These are phyloP conservation scores for Termitomyces sp. DNA, from an alignment of 768 basidiomycete genomes.

Conservation along the genomic window DNA sequence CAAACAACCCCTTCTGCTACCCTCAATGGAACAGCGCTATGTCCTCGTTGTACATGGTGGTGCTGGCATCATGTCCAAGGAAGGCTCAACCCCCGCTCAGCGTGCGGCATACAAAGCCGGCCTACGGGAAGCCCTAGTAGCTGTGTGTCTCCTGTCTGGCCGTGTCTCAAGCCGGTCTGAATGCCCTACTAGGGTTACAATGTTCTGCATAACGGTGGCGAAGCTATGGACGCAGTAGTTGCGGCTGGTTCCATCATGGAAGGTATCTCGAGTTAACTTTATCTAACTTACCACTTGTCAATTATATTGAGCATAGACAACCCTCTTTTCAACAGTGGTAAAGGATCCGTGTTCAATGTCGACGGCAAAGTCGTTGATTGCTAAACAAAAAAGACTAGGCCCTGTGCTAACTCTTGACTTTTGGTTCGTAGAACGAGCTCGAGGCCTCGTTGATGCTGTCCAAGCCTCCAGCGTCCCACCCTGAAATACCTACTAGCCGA, in stretches of 20 bases:
- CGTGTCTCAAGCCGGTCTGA: background rate
- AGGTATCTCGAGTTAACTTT: constrained; percentile 32
- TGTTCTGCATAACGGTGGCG: constrained; percentile 61
- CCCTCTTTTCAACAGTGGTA: constrained; percentile 74
- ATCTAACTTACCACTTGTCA: background rate
- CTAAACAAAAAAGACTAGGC: background rate
- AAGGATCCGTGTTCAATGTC: constrained; percentile 79
- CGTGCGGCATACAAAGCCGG: constrained; percentile 51
- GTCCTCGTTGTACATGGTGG: constrained; percentile 77
- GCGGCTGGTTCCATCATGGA: constrained; percentile 72
- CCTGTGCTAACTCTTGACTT: background rate
- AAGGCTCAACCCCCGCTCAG: constrained; percentile 54
- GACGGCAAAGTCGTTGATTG: constrained; percentile 59
- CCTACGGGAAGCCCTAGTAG: constrained; percentile 47
- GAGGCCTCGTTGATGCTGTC: constrained; percentile 81
- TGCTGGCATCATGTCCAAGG: constrained; percentile 62
- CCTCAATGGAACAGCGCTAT: constrained; percentile 13
- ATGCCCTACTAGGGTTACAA: constrained; percentile 41
- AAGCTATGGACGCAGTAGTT: constrained; percentile 78
- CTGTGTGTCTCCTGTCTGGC: constrained; percentile 21
- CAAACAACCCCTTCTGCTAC: constrained; percentile 16
- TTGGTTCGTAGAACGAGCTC: constrained; percentile 60
- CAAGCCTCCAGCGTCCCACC: constrained; percentile 62
- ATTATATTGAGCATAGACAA: constrained; percentile 41
- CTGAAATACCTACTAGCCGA: constrained; percentile 49